Conservation (phyloP, 257 asterid species). For the Datura wrightii region DNA sequence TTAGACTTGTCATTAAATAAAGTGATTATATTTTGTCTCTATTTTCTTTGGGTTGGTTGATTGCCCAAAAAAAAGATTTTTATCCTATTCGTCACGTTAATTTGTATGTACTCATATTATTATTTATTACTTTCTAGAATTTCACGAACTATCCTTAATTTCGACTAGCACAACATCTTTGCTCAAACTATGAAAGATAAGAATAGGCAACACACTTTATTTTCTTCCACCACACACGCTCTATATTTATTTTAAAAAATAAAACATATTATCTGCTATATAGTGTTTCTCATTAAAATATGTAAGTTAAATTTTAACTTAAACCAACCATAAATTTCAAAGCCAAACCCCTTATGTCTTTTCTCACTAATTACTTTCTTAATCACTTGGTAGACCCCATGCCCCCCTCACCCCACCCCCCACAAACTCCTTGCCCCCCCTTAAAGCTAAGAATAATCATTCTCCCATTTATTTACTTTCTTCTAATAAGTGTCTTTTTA, state of each 20-base stretch:
- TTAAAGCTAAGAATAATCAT: constrained; percentile 78
- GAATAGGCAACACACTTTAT: not conserved
- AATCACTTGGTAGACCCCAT: constrained; percentile 50
- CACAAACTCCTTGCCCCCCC: constrained; percentile 58
- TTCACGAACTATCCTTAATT: not conserved
- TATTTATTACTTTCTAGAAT: not conserved
- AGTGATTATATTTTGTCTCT: not conserved
- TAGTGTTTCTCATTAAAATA: too few relatives aligned
- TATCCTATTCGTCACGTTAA: not conserved
- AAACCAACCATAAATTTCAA: constrained; percentile 28
- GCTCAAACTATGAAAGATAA: not conserved
- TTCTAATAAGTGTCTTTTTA: constrained; percentile 26
- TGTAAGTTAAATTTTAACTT: not conserved
- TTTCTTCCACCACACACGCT: not conserved
- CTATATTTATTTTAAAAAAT: not conserved
- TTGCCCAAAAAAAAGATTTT: not conserved
- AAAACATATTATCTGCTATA: not conserved
- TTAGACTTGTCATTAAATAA: not conserved
- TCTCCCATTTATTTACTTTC: constrained; percentile 36
- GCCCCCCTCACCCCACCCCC: constrained; percentile 54
- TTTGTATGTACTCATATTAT: not conserved
- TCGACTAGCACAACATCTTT: not conserved
- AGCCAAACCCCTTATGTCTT: constrained; percentile 38
- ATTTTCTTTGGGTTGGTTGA: not conserved
- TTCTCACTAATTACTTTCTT: constrained; percentile 44